Conservation (phyloP, 305 asterid species). For the Rubia peregrina region DNA sequence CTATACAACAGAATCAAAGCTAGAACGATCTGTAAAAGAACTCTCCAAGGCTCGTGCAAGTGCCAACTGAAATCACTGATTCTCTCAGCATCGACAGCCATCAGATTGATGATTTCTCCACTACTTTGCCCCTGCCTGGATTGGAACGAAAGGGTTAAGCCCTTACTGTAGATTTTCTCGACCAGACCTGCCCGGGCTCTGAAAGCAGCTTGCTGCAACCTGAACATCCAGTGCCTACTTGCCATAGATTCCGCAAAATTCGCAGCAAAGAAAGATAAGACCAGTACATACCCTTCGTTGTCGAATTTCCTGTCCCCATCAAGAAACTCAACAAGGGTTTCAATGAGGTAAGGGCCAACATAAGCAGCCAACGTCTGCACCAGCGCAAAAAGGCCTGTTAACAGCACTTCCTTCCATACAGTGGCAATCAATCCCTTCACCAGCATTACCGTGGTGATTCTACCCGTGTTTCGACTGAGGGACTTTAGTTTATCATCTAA, state of each 20-base stretch:
- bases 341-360: constrained; percentile 74
- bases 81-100: constrained; percentile 81
- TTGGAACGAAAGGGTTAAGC: constrained; percentile 52
- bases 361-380: constrained; percentile 44
- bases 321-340: constrained; percentile 53
- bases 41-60: constrained; percentile 76
- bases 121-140: constrained; percentile 56
- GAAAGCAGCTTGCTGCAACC: constrained; percentile 57
- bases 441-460: constrained; percentile 53
- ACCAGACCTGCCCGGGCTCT: constrained; percentile 74
- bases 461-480: constrained; percentile 27
- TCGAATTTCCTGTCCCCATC: constrained; percentile 37
- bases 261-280: constrained; percentile 45
- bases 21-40: constrained; percentile 40
- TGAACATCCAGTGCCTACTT: constrained; percentile 58
- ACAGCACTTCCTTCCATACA: constrained; percentile 37
- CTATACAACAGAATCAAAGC: constrained; percentile 53
- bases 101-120: constrained; percentile 75
- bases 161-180: constrained; percentile 58
- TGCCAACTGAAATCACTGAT: constrained; percentile 65
- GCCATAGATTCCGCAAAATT: constrained; percentile 61
- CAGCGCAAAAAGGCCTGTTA: constrained; percentile 46
- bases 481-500: constrained; percentile 40
- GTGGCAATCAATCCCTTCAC: constrained; percentile 55
- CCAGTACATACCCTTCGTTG: constrained; percentile 49